Conservation (phyloP, 108 stramenopile species). For the Chaetoceros tenuissimus region DNA sequence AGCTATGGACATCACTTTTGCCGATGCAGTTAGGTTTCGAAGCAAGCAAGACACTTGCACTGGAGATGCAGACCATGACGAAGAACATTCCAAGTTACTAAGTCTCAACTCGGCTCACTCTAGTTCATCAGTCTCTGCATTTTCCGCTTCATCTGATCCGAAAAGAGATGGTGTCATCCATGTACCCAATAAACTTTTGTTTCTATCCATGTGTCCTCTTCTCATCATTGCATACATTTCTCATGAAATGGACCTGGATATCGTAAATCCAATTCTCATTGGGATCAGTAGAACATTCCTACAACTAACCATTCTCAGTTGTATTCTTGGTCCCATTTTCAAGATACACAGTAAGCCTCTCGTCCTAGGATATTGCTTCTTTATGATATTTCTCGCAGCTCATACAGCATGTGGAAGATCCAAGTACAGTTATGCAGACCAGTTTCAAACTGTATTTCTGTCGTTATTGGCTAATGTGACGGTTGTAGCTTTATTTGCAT, state of each 20-base stretch:
- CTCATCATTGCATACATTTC: conserved; percentile 14
- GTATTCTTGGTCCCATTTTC: conserved; percentile 77
- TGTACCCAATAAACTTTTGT: conserved; percentile 15
- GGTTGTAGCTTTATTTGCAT: conserved; percentile 54
- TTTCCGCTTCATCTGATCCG: no score
- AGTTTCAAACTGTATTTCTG: conserved; percentile 33
- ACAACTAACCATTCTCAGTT: conserved; percentile 61
- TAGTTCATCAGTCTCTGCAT: no score
- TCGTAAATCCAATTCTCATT: conserved; percentile 30
- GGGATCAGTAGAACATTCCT: conserved; percentile 41
- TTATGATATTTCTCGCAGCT: conserved; percentile 67
- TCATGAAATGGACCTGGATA: conserved; percentile 14
- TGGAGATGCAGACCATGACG: no score
- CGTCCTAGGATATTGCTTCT: conserved; percentile 26
- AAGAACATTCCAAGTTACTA: no score
- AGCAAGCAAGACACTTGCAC: no score
- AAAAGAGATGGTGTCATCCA: no score
- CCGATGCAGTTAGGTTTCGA: no score
- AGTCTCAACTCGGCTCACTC: no score
- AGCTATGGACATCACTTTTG: no score
- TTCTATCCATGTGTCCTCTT: conserved; percentile 19
- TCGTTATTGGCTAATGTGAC: conserved; percentile 39
- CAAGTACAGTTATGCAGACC: conserved; percentile 54
- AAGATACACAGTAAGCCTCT: conserved; percentile 27
- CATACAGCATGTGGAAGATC: conserved; percentile 48